These are phyloP conservation scores for Penicillium subrubescens DNA, from an alignment of 495 filamentous ascomycete species.

Conservation along the genomic window DNA sequence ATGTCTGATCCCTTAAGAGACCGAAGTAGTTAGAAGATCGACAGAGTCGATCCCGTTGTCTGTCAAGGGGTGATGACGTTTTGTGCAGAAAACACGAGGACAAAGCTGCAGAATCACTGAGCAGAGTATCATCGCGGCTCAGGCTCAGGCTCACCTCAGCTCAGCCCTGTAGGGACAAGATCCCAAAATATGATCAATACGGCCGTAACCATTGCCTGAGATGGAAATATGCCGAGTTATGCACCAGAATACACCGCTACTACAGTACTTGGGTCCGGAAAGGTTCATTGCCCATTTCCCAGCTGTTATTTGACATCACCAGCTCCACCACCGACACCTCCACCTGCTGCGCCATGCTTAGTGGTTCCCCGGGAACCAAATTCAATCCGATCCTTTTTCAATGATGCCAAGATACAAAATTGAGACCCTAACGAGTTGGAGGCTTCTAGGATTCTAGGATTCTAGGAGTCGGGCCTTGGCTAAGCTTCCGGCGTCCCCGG, in stretches of 20 bases:
- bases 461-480: slow-evolving; percentile 13
- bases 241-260: background rate
- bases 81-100: background rate
- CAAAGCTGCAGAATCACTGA: too few relatives aligned
- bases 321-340: slow-evolving; percentile 15
- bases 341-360: slow-evolving; percentile 23
- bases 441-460: background rate
- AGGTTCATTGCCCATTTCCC: slow-evolving; percentile 3
- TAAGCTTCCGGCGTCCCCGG: slow-evolving; percentile 31
- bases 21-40: background rate
- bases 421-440: too few relatives aligned
- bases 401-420: background rate
- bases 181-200: background rate
- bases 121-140: background rate
- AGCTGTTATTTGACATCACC: slow-evolving; percentile 25
- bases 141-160: slow-evolving; percentile 1
- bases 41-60: background rate
- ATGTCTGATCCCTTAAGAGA: too few relatives aligned
- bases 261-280: background rate
- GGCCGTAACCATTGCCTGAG: background rate
- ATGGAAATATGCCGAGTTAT: background rate
- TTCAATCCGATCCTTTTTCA: background rate
- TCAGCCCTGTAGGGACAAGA: background rate
- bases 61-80: background rate
- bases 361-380: slow-evolving; percentile 12